phyloP scores from a whole-genome alignment of 1,284 basidiomycete genomes.

The Leucocoprinus gongylophorus region DNA sequence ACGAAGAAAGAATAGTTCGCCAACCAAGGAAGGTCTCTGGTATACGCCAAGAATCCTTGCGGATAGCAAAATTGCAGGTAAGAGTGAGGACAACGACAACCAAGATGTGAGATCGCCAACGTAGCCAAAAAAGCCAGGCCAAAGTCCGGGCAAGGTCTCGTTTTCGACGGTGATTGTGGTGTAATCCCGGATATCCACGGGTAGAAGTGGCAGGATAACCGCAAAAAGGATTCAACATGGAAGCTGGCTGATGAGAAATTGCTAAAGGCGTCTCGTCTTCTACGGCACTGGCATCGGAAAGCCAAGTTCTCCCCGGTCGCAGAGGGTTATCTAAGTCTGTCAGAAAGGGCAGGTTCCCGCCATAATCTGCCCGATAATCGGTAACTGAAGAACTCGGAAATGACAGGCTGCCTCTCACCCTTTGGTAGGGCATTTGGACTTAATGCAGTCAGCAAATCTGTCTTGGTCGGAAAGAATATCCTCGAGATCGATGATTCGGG shows the following conservation, averaged over 20 bases:
- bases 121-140: conserved; percentile 55
- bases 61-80: conserved; percentile 1
- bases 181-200: conserved; percentile 35
- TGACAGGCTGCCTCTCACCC: conserved; percentile 34
- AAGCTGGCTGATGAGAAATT: conserved; percentile 28
- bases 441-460: conserved; percentile 57
- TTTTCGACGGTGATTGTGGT: conserved; percentile 59
- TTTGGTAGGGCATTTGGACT: conserved; percentile 46
- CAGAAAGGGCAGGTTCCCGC: conserved; percentile 46
- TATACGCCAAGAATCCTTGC: conserved; percentile 3
- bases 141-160: conserved; percentile 66
- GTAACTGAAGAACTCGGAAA: conserved; percentile 9
- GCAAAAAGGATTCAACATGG: conserved; percentile 70
- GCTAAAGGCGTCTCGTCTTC: conserved; percentile 11
- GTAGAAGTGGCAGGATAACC: conserved; percentile 59
- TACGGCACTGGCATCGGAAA: conserved; percentile 8
- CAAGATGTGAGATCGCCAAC: conserved; percentile 45
- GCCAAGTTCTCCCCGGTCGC: conserved; percentile 17
- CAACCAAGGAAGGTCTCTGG: conserved; percentile 9
- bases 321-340: conserved; percentile 43
- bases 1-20: conserved; percentile 2
- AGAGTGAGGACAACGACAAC: conserved; percentile 25
- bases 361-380: conserved; percentile 43
- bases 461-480: conserved; percentile 63
- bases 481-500: conserved; percentile 63